phyloP scores from a whole-genome alignment of 2,329 filamentous ascomycete genomes.

The Fusarium sp. region DNA sequence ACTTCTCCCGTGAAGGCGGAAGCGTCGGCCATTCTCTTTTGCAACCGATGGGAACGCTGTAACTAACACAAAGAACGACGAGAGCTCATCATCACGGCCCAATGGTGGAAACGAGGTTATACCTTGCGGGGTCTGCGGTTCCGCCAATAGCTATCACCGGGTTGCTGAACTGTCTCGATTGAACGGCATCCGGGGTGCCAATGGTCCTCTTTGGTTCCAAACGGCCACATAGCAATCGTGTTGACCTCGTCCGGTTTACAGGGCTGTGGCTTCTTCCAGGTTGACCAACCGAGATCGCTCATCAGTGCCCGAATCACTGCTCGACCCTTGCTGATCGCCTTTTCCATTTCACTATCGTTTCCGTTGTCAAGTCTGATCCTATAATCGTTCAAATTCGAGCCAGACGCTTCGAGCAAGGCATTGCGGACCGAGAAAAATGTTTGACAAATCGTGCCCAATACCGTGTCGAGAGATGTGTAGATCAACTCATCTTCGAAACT shows the following conservation, averaged over 20 bases:
- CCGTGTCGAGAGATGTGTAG: slow-evolving; percentile 51
- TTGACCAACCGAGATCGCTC: slow-evolving; percentile 63
- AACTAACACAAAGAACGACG: background rate
- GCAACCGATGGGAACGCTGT: background rate
- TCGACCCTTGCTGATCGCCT: slow-evolving; percentile 30
- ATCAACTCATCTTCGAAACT: slow-evolving; percentile 56
- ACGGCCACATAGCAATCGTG: slow-evolving; percentile 71
- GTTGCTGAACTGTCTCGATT: slow-evolving; percentile 34
- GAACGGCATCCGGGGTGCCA: slow-evolving; percentile 47
- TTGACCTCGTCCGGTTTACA: slow-evolving; percentile 65
- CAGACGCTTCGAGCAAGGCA: slow-evolving; percentile 28
- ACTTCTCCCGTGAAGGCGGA: background rate
- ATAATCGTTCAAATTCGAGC: background rate
- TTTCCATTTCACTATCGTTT: slow-evolving; percentile 2
- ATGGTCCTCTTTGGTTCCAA: slow-evolving; percentile 63
- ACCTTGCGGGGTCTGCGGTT: background rate
- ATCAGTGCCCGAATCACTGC: slow-evolving; percentile 48
- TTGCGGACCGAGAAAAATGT: slow-evolving; percentile 39
- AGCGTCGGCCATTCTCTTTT: background rate
- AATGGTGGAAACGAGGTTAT: background rate
- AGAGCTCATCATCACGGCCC: background rate
- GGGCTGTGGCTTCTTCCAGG: slow-evolving; percentile 64
- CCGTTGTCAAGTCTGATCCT: background rate
- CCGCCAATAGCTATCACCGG: slow-evolving; percentile 37
- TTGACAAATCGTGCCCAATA: slow-evolving; percentile 51